A percentile compares a stretch with the other conserved stretches of the same genome.
These are phyloP conservation scores for Megacollybia marginata DNA, from an alignment of 768 basidiomycete species.

Conservation along the genomic window DNA sequence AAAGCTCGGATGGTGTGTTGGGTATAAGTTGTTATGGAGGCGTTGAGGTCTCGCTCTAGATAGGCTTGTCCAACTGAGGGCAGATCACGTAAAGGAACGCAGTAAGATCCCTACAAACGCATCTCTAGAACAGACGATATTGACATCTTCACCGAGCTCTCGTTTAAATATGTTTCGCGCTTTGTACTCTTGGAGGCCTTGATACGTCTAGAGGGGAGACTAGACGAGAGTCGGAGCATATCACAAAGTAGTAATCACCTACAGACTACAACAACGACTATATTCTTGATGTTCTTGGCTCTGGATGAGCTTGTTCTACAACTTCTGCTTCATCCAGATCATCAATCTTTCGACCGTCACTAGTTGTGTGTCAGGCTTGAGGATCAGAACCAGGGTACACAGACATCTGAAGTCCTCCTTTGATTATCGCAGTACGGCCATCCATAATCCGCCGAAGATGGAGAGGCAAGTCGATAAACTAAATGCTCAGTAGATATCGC, in stretches of 20 bases:
- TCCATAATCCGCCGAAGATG: slow-evolving; percentile 32
- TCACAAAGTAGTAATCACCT: too few species aligned
- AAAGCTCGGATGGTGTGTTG: slow-evolving; percentile 41
- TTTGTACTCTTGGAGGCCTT: slow-evolving; percentile 37
- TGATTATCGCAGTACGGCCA: slow-evolving; percentile 23
- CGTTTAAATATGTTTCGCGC: slow-evolving; percentile 33
- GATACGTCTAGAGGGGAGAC: slow-evolving; percentile 41
- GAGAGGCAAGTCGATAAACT: slow-evolving; percentile 36
- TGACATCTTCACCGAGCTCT: slow-evolving; percentile 24
- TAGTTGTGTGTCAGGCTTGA: too few species aligned
- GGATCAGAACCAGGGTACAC: too few species aligned
- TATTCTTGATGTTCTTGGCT: slow-evolving; percentile 15
- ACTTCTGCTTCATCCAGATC: slow-evolving; percentile 30
- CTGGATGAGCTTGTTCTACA: slow-evolving; percentile 26
- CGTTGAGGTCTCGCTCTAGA: slow-evolving; percentile 53
- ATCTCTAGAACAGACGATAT: slow-evolving; percentile 38
- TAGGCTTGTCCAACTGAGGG: slow-evolving; percentile 39
- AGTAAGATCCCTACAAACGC: slow-evolving; percentile 9
- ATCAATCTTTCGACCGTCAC: slow-evolving; percentile 36
- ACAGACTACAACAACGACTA: slow-evolving; percentile 33
- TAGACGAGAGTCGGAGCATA: slow-evolving; percentile 8
- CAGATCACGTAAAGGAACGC: neutral
- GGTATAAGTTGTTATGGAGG: slow-evolving; percentile 48
- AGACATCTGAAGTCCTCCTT: slow-evolving; percentile 26
- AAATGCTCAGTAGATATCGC: too few species aligned